phyloP scores from a whole-genome alignment of 768 basidiomycete genomes.

The Coprinopsis strossmayeri region DNA sequence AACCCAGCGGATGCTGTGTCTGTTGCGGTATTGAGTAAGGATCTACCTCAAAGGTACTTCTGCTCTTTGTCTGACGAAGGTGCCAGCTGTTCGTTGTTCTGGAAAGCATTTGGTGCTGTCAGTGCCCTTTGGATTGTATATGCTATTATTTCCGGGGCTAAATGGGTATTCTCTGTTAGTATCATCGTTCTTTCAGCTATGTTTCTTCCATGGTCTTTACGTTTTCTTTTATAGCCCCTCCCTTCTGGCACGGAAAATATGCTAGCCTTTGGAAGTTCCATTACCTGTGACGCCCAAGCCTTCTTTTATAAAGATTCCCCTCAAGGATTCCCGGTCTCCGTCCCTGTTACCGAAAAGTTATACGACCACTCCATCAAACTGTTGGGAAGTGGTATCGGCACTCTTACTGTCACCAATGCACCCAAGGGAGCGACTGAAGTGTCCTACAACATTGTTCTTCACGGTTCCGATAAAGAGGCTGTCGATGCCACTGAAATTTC shows the following conservation, averaged over 20 bases:
- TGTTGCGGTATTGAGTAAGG: constrained; percentile 47
- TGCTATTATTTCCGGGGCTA: constrained; percentile 35
- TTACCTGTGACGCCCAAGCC: constrained; percentile 41
- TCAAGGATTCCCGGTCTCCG: constrained; percentile 25
- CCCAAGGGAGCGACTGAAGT: constrained; percentile 33
- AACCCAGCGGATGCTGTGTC: constrained; percentile 32
- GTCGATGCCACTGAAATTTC: constrained; percentile 31
- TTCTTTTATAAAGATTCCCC: constrained; percentile 36
- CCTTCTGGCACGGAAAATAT: constrained; percentile 50
- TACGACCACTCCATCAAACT: constrained; percentile 42
- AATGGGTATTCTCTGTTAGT: constrained; percentile 43
- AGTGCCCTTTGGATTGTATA: constrained; percentile 31
- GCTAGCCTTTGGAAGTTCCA: constrained; percentile 46
- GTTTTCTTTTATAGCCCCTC: constrained; percentile 37
- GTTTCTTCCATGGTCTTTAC: background rate
- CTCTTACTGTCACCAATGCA: constrained; percentile 41
- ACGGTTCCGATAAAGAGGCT: constrained; percentile 32
- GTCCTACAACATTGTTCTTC: constrained; percentile 43
- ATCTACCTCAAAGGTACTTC: background rate
- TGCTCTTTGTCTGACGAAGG: background rate
- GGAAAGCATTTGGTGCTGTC: constrained; percentile 51
- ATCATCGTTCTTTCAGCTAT: too few species aligned
- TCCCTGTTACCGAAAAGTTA: constrained; percentile 28
- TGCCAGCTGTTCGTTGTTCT: constrained; percentile 43
- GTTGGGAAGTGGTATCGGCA: constrained; percentile 42